Base-by-base conservation (phyloP, 129 eudicot species). In the Lactuca saligna region DNA sequence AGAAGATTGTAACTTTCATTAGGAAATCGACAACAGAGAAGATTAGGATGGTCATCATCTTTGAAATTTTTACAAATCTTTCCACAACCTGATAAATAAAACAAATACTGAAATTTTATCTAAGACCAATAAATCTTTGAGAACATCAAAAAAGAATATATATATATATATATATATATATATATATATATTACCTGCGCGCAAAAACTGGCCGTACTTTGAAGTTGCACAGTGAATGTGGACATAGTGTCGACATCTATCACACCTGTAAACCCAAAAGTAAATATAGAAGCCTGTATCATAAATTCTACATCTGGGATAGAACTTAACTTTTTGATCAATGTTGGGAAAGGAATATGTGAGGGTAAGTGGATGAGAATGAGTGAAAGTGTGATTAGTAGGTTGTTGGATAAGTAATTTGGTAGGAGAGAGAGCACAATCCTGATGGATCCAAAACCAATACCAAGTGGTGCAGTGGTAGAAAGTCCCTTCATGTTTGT, bases 221-320 rank as follows among this genome's bases (percentile, higher is more conserved):
- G 1, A 7, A 11, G n/a, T 31, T 9, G 29, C 25, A 17, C 3
- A 15, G 2, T 17, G 14, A 6, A 56, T 60, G 1, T 3, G 17
- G 66, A 42, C 11, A 17, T 59, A 76, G 25, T 73, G 63, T 46
- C 3, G 31, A 20, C 66, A 64, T 15, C 32, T 57, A 33, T 57
- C 57, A 4, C 78, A 69, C 8, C 49, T 54, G 15, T 76, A 76
- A 44, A 31, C 8, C 76, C 81, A 77, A 0, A 1, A 8, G 34
- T 0, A 0, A 5, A 3, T 0, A 3, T 0, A 0, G 44, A 65
- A 61, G 17, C 1, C 0, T 0, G 3, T 1, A 9, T 60, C 14
- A 15, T 34, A 54, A 0, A 57, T 42, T 69, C 37, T 35, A 2
- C 54, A 68, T 0, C 0, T 3, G 0, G 65, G 65, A n/a, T 1